Evolutionary conservation across 805 yeast genomes (phyloP).

Genomic region (Teunomyces kruisii): DNA sequence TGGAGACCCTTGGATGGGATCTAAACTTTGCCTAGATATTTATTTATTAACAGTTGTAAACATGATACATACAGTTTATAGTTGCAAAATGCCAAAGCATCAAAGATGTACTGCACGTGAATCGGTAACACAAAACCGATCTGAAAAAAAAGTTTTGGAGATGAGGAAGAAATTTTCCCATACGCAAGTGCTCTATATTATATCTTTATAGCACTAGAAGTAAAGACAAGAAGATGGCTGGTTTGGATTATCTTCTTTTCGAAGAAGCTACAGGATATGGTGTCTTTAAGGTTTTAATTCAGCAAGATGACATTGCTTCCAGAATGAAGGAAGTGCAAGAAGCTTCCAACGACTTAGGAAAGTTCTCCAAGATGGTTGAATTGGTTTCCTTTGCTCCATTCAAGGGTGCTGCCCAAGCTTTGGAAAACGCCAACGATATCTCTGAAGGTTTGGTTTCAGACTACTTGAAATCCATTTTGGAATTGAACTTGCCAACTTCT

Average conservation of each 20-base stretch:
- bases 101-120: neutral
- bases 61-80: too few species aligned
- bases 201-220: constrained; percentile 1
- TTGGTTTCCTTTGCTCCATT: constrained; percentile 95
- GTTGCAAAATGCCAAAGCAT: neutral
- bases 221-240: constrained; percentile 13
- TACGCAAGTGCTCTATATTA: constrained; percentile 4
- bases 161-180: constrained; percentile 17
- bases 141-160: constrained; percentile 9
- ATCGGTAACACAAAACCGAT: constrained; percentile 5
- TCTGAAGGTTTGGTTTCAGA: constrained; percentile 96
- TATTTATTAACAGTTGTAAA: neutral
- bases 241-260: constrained; percentile 83
- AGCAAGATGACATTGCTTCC: constrained; percentile 92
- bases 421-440: constrained; percentile 96
- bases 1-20: constrained; percentile 72
- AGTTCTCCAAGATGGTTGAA: constrained; percentile 90
- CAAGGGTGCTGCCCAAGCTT: constrained; percentile 99
- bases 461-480: constrained; percentile 83
- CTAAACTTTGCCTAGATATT: constrained; percentile 61
- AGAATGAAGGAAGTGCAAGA: constrained; percentile 92
- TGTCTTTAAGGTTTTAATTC: constrained; percentile 87
- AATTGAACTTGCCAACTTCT: constrained; percentile 84
- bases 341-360: constrained; percentile 79
- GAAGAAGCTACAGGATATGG: constrained; percentile 99